These are phyloP conservation scores for Irpex rosettiformis DNA, from an alignment of 1,284 basidiomycete genomes.

Conservation along the genomic window DNA sequence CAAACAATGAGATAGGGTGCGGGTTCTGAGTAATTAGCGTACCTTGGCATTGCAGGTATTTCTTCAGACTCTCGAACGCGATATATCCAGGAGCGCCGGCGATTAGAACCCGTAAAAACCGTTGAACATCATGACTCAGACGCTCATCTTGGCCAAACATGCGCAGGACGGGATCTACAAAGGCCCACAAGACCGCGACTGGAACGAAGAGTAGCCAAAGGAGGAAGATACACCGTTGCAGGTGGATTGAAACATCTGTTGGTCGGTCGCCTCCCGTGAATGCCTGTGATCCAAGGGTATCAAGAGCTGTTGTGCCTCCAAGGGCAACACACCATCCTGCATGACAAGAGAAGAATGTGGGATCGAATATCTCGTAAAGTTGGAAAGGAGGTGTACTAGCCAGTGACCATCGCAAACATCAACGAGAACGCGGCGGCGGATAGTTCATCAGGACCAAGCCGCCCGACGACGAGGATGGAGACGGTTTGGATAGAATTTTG, in stretches of 20 bases:
- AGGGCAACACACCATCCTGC: conserved; percentile 73
- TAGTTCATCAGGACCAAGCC: conserved; percentile 64
- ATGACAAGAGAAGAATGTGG: conserved; percentile 33
- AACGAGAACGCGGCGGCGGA: conserved; percentile 69
- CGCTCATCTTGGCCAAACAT: conserved; percentile 56
- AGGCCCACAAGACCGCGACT: conserved; percentile 56
- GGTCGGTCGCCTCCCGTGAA: conserved; percentile 58
- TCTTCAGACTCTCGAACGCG: conserved; percentile 74
- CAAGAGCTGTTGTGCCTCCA: conserved; percentile 73
- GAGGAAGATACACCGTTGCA: conserved; percentile 63
- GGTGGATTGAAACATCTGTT: conserved; percentile 63
- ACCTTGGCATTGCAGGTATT: conserved; percentile 80
- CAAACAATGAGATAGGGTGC: conserved; percentile 5
- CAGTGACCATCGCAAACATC: conserved; percentile 76
- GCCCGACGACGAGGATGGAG: conserved; percentile 59
- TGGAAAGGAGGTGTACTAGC: conserved; percentile 42
- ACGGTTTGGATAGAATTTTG: conserved; percentile 72
- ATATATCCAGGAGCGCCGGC: conserved; percentile 69
- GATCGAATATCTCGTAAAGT: conserved; percentile 37
- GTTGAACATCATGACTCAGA: conserved; percentile 58
- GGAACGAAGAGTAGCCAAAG: conserved; percentile 64
- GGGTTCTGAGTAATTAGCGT: too few relatives aligned
- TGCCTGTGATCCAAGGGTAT: conserved; percentile 73
- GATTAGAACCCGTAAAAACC: conserved; percentile 59
- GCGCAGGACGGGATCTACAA: conserved; percentile 56